Percentiles rank a stretch among this genome's conserved stretches.
Evolutionary conservation across 768 basidiomycete genomes (phyloP).

Genomic region (Auricularia cornea): DNA sequence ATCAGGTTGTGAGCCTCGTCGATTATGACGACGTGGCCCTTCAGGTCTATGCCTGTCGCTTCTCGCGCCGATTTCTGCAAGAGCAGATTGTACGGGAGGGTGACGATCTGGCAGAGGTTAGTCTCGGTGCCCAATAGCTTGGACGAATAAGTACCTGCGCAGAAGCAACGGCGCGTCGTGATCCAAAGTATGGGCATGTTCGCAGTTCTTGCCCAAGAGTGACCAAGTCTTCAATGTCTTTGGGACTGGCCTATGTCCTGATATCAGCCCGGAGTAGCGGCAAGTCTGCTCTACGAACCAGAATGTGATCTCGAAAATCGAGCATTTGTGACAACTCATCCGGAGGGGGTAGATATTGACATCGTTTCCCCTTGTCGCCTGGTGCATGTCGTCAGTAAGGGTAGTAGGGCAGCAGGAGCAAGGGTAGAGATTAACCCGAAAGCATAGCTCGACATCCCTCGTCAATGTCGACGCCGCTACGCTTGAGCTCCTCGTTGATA

Average conservation of each 20-base stretch:
- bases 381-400: background rate
- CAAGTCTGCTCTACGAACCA: conserved; percentile 38
- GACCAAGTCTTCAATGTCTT: conserved; percentile 92
- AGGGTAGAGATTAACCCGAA: conserved; percentile 42
- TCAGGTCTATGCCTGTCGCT: conserved; percentile 77
- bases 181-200: conserved; percentile 91
- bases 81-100: conserved; percentile 88
- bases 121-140: background rate
- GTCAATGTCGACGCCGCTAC: conserved; percentile 61
- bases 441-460: conserved; percentile 81
- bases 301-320: conserved; percentile 79
- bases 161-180: conserved; percentile 77
- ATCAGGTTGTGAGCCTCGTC: conserved; percentile 97
- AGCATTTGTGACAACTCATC: conserved; percentile 65
- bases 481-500: conserved; percentile 73
- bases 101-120: conserved; percentile 53
- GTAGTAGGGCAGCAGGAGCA: background rate
- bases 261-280: background rate
- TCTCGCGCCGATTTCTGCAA: conserved; percentile 77
- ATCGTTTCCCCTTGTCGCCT: conserved; percentile 64
- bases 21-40: conserved; percentile 77
- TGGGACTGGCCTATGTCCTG: conserved; percentile 78
- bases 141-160: conserved; percentile 30
- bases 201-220: conserved; percentile 54
- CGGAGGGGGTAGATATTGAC: conserved; percentile 62